These are phyloP conservation scores for Microsporum ferrugineum DNA, from an alignment of 2,329 filamentous ascomycete species.

Conservation along the genomic window DNA sequence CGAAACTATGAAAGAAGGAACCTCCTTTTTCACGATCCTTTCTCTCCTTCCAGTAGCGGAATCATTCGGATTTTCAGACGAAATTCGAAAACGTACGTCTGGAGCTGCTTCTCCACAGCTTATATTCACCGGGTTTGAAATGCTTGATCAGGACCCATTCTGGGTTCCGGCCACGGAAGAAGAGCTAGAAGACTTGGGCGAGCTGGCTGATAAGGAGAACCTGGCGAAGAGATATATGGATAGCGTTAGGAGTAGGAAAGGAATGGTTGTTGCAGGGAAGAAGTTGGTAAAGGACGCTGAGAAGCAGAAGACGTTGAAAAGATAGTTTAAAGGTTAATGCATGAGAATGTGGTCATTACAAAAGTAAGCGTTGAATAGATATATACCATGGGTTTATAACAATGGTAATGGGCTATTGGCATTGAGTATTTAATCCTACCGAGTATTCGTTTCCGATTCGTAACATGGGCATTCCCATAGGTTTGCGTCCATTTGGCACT, in stretches of 20 bases:
- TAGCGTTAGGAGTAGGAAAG: conserved; percentile 73
- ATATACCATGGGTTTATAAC: neutral
- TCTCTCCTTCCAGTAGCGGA: conserved; percentile 83
- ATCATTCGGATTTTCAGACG: conserved; percentile 90
- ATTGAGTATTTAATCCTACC: neutral
- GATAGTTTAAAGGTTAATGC: conserved; percentile 21
- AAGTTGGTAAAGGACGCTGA: conserved; percentile 71
- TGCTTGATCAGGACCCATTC: conserved; percentile 90
- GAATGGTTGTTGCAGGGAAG: conserved; percentile 66
- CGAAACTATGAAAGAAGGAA: conserved; percentile 87
- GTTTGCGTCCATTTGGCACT: neutral
- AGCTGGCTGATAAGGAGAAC: conserved; percentile 87
- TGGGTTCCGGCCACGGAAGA: conserved; percentile 97
- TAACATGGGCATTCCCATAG: neutral
- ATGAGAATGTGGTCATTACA: neutral
- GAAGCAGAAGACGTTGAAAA: conserved; percentile 72
- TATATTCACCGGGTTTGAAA: conserved; percentile 83
- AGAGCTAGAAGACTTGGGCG: conserved; percentile 88
- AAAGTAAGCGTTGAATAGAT: neutral
- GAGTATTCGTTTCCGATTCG: neutral
- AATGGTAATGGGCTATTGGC: neutral
- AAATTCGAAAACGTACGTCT: conserved; percentile 88
- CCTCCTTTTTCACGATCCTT: conserved; percentile 89
- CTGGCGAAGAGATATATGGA: conserved; percentile 96
- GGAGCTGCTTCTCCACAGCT: conserved; percentile 87